A percentile compares a stretch with the other conserved stretches of the same genome.
Conservation (phyloP, 1,139 yeast species). For the Tardiomyces depauwii region DNA sequence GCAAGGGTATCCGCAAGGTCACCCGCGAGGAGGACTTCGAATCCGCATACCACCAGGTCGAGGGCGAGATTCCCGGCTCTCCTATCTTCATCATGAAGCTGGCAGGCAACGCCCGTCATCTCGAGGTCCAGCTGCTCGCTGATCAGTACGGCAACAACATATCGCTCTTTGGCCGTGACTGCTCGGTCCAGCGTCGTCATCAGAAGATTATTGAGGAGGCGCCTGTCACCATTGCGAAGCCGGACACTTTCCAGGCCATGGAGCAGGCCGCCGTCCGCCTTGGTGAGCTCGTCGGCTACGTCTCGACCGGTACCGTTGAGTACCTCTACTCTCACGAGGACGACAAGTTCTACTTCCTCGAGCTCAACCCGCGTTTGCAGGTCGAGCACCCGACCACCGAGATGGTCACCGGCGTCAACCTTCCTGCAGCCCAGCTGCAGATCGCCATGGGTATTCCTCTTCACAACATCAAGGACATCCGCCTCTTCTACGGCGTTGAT, state of each 20-base stretch:
- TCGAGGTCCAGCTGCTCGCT: conserved; percentile 93
- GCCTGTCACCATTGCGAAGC: conserved; percentile 91
- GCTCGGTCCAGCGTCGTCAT: conserved; percentile 93
- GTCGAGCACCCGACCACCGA: conserved; percentile 98
- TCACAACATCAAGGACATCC: conserved; percentile 58
- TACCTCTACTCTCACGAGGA: conserved; percentile 77
- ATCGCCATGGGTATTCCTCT: conserved; percentile 89
- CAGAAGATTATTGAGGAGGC: conserved; percentile 96
- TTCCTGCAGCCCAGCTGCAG: conserved; percentile 92
- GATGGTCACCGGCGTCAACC: conserved; percentile 83
- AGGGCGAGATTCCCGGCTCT: conserved; percentile 85
- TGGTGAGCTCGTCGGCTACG: conserved; percentile 82
- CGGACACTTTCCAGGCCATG: conserved; percentile 59
- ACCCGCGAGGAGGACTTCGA: conserved; percentile 71
- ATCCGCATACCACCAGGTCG: conserved; percentile 77
- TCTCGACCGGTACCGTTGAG: conserved; percentile 96
- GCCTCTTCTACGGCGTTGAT: conserved; percentile 88
- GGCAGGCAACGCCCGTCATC: conserved; percentile 91
- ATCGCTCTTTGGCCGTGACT: conserved; percentile 94
- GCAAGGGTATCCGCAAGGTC: conserved; percentile 92
- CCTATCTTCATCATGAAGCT: conserved; percentile 92
- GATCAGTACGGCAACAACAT: conserved; percentile 89
- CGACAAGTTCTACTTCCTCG: conserved; percentile 87
- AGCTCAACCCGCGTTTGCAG: conserved; percentile 92
- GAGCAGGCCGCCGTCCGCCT: conserved; percentile 76